Conservation (phyloP, 805 yeast genomes). For the Ogataea zsoltii region DNA sequence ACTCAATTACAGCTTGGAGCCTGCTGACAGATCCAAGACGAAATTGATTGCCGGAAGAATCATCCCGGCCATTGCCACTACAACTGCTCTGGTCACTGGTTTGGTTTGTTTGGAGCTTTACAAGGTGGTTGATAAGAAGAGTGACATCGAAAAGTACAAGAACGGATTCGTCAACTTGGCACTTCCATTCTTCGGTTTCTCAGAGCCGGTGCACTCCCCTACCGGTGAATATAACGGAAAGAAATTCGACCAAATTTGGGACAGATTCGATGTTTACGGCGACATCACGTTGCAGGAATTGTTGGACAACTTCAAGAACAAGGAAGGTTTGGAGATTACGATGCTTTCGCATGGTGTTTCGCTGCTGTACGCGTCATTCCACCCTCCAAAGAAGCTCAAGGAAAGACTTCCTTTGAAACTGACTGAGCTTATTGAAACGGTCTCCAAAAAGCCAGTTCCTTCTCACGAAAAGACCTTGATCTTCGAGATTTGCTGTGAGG, state of each 20-base stretch:
- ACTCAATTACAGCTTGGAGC: conserved; percentile 80
- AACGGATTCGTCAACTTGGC: conserved; percentile 93
- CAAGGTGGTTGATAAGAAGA: conserved; percentile 79
- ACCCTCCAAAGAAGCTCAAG: conserved; percentile 85
- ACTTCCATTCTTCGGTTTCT: conserved; percentile 93
- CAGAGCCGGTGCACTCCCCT: conserved; percentile 90
- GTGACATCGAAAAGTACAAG: conserved; percentile 79
- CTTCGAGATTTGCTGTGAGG: conserved; percentile 91
- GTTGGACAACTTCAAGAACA: conserved; percentile 69
- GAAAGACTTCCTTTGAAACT: conserved; percentile 71
- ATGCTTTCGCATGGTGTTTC: conserved; percentile 94
- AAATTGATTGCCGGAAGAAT: conserved; percentile 98
- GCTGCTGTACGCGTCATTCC: conserved; percentile 87
- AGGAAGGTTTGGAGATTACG: conserved; percentile 83
- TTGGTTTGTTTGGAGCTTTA: conserved; percentile 87
- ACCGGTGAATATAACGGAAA: conserved; percentile 79
- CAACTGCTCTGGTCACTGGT: conserved; percentile 98
- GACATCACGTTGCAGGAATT: conserved; percentile 75
- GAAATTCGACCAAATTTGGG: conserved; percentile 90
- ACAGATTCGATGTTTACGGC: conserved; percentile 80
- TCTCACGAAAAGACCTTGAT: conserved; percentile 73
- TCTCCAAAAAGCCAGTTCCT: conserved; percentile 81
- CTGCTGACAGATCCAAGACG: conserved; percentile 87
- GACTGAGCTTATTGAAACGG: conserved; percentile 76
- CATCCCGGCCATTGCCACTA: conserved; percentile 98